These are phyloP conservation scores for Phytophthora nicotianae DNA, from an alignment of 352 stramenopile genomes.

Conservation along the genomic window DNA sequence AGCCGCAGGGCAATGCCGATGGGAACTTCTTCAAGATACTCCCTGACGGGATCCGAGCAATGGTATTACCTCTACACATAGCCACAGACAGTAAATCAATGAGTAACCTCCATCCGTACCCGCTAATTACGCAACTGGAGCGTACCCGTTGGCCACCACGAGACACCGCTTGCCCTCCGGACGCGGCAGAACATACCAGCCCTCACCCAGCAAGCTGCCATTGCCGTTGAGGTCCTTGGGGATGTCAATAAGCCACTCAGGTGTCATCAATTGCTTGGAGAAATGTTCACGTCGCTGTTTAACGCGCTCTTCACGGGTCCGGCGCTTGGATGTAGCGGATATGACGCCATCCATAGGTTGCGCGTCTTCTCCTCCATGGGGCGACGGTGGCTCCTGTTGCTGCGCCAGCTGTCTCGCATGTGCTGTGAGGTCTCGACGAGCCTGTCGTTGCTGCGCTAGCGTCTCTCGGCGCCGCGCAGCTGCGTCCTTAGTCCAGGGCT, in stretches of 20 bases:
- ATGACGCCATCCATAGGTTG: slow-evolving; percentile 38
- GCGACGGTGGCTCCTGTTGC: slow-evolving; percentile 36
- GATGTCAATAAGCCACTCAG: slow-evolving; percentile 91
- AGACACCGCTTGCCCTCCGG: slow-evolving; percentile 92
- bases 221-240: slow-evolving; percentile 84
- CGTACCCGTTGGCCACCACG: slow-evolving; percentile 85
- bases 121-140: background rate
- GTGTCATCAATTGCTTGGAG: slow-evolving; percentile 82
- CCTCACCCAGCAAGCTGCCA: slow-evolving; percentile 65
- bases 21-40: slow-evolving; percentile 87
- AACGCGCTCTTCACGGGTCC: slow-evolving; percentile 77
- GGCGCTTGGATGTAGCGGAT: slow-evolving; percentile 43
- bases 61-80: slow-evolving; percentile 63
- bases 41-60: slow-evolving; percentile 81
- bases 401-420: slow-evolving; percentile 70
- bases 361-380: slow-evolving; percentile 9
- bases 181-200: slow-evolving; percentile 92
- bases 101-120: background rate
- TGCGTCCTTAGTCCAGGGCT: slow-evolving; percentile 69
- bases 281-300: slow-evolving; percentile 80
- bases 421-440: slow-evolving; percentile 76
- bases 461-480: slow-evolving; percentile 56
- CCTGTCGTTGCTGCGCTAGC: slow-evolving; percentile 76
- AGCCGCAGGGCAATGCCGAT: slow-evolving; percentile 81
- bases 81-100: slow-evolving; percentile 5